phyloP scores from a whole-genome alignment of 768 basidiomycete species.

The Amanita inopinata region DNA sequence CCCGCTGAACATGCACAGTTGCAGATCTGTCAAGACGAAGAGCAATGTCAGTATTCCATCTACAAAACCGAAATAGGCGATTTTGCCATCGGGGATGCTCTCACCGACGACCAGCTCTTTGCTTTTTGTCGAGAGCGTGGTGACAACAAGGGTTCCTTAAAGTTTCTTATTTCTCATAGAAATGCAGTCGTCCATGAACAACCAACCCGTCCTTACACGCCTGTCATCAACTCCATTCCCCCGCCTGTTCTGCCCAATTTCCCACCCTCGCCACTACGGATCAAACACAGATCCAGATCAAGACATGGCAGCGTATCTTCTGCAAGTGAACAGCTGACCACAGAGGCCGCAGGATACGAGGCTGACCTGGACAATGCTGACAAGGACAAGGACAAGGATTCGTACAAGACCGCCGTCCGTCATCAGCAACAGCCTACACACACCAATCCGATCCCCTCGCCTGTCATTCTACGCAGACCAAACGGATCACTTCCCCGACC shows the following conservation, averaged over 20 bases:
- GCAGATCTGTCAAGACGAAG: slow-evolving; percentile 76
- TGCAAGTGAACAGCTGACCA: slow-evolving; percentile 45
- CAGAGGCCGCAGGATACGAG: slow-evolving; percentile 57
- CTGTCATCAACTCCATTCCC: slow-evolving; percentile 16
- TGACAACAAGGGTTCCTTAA: slow-evolving; percentile 72
- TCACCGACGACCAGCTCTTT: slow-evolving; percentile 62
- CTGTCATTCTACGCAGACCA: background rate
- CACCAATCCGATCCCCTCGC: slow-evolving; percentile 6
- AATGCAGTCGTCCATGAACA: slow-evolving; percentile 52
- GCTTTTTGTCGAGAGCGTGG: slow-evolving; percentile 62
- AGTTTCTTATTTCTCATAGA: slow-evolving; percentile 70
- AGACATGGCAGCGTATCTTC: slow-evolving; percentile 68
- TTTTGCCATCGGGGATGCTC: slow-evolving; percentile 62
- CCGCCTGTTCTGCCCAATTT: slow-evolving; percentile 30
- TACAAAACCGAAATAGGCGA: slow-evolving; percentile 84
- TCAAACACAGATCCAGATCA: slow-evolving; percentile 44
- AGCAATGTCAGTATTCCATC: slow-evolving; percentile 61
- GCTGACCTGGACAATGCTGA: slow-evolving; percentile 59
- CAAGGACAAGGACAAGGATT: slow-evolving; percentile 37
- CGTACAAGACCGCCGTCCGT: slow-evolving; percentile 30
- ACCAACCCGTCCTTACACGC: slow-evolving; percentile 24
- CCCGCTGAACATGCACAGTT: slow-evolving; percentile 33
- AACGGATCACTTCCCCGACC: slow-evolving; percentile 18
- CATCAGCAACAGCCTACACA: slow-evolving; percentile 17
- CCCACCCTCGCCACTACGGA: slow-evolving; percentile 32